Evolutionary conservation across 202 grass and related monocot species (phyloP), one percentile per base, ranked within the genome.

Genomic region (Digitaria exilis): DNA sequence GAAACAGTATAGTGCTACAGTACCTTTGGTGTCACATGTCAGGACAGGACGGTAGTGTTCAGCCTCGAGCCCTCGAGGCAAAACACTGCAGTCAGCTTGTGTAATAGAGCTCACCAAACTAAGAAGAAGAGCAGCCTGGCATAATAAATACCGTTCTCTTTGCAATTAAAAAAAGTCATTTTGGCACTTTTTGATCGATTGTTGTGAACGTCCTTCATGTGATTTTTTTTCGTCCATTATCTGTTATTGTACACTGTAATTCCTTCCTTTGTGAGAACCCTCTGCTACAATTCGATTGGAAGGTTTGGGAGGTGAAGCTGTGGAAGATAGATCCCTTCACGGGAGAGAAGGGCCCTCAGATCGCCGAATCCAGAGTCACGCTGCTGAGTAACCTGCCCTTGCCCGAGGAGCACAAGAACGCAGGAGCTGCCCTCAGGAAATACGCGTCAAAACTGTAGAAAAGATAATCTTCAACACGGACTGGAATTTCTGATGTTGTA

Each of bases 221-320:
- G n/a, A n/a, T n/a, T n/a, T n/a, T n/a, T n/a, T 69, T 69, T 12
- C 26, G 4, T 28, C 24, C 22, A 58, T 26, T 14, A 15, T 17
- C 4, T 45, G 22, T 25, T 69, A 44, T 21, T 37, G 35, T 37
- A 37, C 17, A 7, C 50, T 52, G 18, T 21, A 52, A 21, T 18
- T 7, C 67, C 22, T 46, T 70, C 24, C 22, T 9, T 70, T 26
- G n/a, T 69, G 2, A 6, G 25, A 25, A 18, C 0, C 14, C 0
- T 16, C 15, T 66, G 21, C 54, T 48, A 43, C 29, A 68, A 54
- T 66, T 72, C n/a, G 22, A 8, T 64, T 43, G 43, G 29, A 71
- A 97, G 92, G 94, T 97, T 29, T 94, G 94, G 90, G 90, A 91
- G 78, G 92, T 97, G 1, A 90, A 88, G 25, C 65, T 97, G 3